Base-by-base conservation (phyloP, 2,329 filamentous ascomycete species). In the Trichoderma guizhouense region DNA sequence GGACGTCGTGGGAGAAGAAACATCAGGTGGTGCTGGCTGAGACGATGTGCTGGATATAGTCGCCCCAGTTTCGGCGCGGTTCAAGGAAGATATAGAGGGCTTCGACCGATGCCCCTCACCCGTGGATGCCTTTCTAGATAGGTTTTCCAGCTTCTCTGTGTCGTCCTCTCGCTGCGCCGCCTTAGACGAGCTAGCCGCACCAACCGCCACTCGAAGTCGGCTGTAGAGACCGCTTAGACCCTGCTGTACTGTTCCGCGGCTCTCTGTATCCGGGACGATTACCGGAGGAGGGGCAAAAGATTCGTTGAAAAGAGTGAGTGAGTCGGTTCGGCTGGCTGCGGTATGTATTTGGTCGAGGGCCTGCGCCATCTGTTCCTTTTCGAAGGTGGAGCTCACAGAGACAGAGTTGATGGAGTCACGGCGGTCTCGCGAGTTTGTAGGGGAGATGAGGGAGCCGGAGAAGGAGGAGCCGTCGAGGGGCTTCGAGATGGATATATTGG, bases 301-400 rank as follows among this genome's bases (percentile, higher is more conserved):
- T 78, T 98, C 95, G 82, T 97, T 97, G 82, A 98, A 98, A 9
- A 94, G 97, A 3, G 95, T 98, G 62, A 98, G 86, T 39, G 90
- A 89, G 74, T 92, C 92, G 39, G 93, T 93, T 79, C 93, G 92
- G 78, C 93, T 97, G n/a, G 95, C 94, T 7, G 93, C 91, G 65
- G 86, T 94, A 81, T 98, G 95, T 75, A 98, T 97, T 77, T 93
- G 91, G 81, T 97, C 92, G 73, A 98, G 89, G 21, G 92, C 89
- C 74, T 93, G 89, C 39, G 92, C 90, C 47, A 95, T 86, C 74
- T 94, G 86, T 74, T 94, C 92, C 78, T 89, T 92, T 79, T 95
- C 92, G 72, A 81, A 74, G 36, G 77, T 77, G 39, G 81, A 82
- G 43, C 74, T 78, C 5, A 80, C 80, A n/a, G 84, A 83, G 71